phyloP scores from a whole-genome alignment of 179 eudicot species.

The Corrigiola litoralis region DNA sequence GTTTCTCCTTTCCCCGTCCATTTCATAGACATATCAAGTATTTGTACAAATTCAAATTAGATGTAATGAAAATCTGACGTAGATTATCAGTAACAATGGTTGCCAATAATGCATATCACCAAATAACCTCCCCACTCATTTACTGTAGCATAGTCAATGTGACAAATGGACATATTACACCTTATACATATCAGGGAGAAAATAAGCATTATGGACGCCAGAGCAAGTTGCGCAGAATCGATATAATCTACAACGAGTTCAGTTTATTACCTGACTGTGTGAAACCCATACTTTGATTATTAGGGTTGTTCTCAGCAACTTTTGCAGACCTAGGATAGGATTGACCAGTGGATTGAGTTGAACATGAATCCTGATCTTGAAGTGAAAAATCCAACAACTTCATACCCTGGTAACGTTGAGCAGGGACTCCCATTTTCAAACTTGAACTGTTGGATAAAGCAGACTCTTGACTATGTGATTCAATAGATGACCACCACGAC shows the following conservation, averaged over 20 bases:
- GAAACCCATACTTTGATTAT: conserved; percentile 26
- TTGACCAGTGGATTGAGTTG: conserved; percentile 70
- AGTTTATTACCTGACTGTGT: conserved; percentile 32
- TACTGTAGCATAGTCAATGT: too few relatives aligned
- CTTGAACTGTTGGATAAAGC: conserved; percentile 28
- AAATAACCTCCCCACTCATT: too few relatives aligned
- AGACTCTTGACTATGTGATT: conserved; percentile 33
- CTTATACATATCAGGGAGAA: background rate
- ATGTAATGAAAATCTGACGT: too few relatives aligned
- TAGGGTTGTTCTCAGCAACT: conserved; percentile 31
- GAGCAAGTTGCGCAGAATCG: background rate
- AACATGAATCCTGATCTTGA: conserved; percentile 66
- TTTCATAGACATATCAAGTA: too few relatives aligned
- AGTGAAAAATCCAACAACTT: conserved; percentile 43
- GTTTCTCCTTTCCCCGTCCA: too few relatives aligned
- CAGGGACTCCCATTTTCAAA: conserved; percentile 38
- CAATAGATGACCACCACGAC: conserved; percentile 35
- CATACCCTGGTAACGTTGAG: conserved; percentile 23
- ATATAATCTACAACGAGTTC: background rate
- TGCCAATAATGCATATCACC: too few relatives aligned
- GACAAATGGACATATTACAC: background rate
- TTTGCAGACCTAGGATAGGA: conserved; percentile 42
- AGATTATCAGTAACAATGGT: too few relatives aligned
- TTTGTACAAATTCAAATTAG: too few relatives aligned
- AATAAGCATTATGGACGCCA: background rate